Conservation (phyloP, 805 yeast genomes). For the Sugiyamaella mastotermitis region DNA sequence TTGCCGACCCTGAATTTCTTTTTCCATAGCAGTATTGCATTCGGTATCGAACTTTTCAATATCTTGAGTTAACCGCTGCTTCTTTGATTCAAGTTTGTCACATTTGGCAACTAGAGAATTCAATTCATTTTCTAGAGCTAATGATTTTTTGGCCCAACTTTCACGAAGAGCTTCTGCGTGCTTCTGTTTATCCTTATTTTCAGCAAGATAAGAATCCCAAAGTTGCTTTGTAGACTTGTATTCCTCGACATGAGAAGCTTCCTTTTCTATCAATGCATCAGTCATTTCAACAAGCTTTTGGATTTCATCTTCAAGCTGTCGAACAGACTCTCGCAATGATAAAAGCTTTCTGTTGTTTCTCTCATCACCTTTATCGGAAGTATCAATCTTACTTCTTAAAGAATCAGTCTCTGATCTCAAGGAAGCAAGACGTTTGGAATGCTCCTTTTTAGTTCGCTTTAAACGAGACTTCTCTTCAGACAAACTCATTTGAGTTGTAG, state of each 20-base stretch:
- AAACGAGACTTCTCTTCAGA: constrained; percentile 51
- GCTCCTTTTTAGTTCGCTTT: constrained; percentile 53
- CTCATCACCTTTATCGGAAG: constrained; percentile 50
- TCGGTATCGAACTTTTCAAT: constrained; percentile 26
- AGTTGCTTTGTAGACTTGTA: constrained; percentile 13
- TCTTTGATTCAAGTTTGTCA: constrained; percentile 24
- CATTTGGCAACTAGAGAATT: constrained; percentile 18
- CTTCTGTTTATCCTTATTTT: constrained; percentile 13
- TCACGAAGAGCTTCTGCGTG: constrained; percentile 12
- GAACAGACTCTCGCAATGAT: constrained; percentile 42
- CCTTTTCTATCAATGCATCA: constrained; percentile 12
- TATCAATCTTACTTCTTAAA: constrained; percentile 41
- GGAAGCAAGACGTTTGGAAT: constrained; percentile 45
- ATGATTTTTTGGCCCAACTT: constrained; percentile 15
- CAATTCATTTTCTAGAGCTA: constrained; percentile 21
- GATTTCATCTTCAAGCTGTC: constrained; percentile 35
- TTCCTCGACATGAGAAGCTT: constrained; percentile 11
- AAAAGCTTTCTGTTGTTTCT: constrained; percentile 48
- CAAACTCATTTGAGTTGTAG: constrained; percentile 56
- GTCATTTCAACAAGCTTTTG: constrained; percentile 16
- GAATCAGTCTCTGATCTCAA: constrained; percentile 53
- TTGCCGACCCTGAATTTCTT: constrained; percentile 22
- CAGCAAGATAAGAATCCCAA: constrained; percentile 18
- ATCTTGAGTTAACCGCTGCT: constrained; percentile 22
- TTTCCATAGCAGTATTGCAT: constrained; percentile 17